Base-by-base conservation (phyloP, 495 filamentous ascomycete species). In the Trichocladium antarcticum region DNA sequence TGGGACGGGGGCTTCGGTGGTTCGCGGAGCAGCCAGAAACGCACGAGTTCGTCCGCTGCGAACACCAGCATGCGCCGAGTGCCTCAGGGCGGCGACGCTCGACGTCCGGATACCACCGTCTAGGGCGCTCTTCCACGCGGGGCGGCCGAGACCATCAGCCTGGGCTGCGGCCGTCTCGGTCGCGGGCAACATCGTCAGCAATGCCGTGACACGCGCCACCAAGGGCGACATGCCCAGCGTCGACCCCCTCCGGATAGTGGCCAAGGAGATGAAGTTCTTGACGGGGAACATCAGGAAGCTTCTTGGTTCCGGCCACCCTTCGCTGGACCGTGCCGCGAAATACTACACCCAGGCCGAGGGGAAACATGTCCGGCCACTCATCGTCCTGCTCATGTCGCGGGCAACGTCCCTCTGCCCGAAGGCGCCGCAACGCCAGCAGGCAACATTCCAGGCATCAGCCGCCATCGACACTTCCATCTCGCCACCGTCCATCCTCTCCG, bases 321-420 rank as follows among this genome's bases (percentile, higher is more conserved):
- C 87, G 16, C 74, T 98, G 35, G 93, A 98, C 60, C 90, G 83
- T 42, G 88, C 93, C 14, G 87, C 93, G 24, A 98, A 97, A 64
- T 97, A 98, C 73, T 98, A 98, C 62, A 95, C 92, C n/a, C 82
- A 85, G 56, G 84, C 84, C 43, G 89, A 96, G 67, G 92, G 92
- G 44, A 98, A 98, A 67, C 93, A 96, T 64, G 83, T 97, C 54
- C 84, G 92, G 53, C 92, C 92, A 3, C 76, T 96, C 62, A 80
- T 98, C 42, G 86, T 98, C 22, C 76, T 98, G 41, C 80, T 98
- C 47, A 96, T 98, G 92, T 89, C 89, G 34, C 80, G 87, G 58
- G 92, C 92, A 0, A 95, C 89, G 2, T 80, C 86, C 15, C 68
- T 84, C 55, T 80, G 83, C 47, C 84, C 90, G 31, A 89, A 85